These are phyloP conservation scores for Vicia faba DNA, from an alignment of 306 rosid species.

Conservation along the genomic window DNA sequence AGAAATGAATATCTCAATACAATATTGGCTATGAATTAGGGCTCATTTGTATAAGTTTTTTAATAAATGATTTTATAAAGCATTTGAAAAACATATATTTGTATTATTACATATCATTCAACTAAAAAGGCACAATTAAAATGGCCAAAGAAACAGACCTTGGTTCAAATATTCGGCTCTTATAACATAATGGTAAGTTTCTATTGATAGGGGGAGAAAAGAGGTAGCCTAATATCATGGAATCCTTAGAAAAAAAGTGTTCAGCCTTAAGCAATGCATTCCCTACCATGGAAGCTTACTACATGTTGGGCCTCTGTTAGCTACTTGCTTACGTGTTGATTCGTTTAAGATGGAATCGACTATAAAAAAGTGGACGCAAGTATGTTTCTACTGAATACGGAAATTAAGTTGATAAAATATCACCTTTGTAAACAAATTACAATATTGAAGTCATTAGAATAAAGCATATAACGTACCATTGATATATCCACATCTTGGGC, in stretches of 20 bases:
- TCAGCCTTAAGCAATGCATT: constrained; percentile 1
- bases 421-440: constrained; percentile 19
- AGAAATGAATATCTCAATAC: constrained; percentile 23
- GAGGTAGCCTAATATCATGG: neutral
- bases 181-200: constrained; percentile 7
- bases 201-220: neutral
- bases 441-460: constrained; percentile 26
- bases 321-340: neutral
- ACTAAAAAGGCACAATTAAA: neutral
- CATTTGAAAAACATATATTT: neutral
- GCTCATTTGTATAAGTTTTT: neutral
- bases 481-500: constrained; percentile 68
- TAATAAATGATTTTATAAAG: neutral
- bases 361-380: constrained; percentile 28
- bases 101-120: neutral
- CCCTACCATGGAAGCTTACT: constrained; percentile 22
- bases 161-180: constrained; percentile 18
- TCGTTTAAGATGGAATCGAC: constrained; percentile 8
- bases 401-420: constrained; percentile 27
- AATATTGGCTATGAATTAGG: constrained; percentile 9
- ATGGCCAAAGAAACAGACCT: constrained; percentile 1
- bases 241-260: constrained; percentile 5
- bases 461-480: constrained; percentile 62
- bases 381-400: constrained; percentile 9
- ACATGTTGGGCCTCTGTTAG: constrained; percentile 16